Evolutionary conservation across 192 early-diverging fungal species (phyloP), one percentile per base, ranked within the genome.

Genomic region (Borealophlyctis nickersoniae): DNA sequence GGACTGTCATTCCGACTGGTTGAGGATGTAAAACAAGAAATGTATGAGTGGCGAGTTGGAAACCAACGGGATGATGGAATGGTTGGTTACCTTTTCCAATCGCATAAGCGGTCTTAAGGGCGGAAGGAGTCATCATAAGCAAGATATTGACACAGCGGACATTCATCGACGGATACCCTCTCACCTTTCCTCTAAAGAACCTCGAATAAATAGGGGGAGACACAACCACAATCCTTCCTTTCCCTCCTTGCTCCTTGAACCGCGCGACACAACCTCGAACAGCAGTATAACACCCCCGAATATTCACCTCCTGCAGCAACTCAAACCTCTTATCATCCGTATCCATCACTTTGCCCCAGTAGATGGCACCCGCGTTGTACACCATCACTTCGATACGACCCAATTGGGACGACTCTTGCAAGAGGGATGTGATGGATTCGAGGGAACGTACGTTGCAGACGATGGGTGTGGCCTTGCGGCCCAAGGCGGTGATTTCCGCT

Each of bases 301-400:
- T 45, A 45, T 45, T 45, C 39, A 45, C 39, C 39, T 67, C 34
- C 23, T 70, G 65, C 65, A 70, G 49, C 48, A 70, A 56, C 4
- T 64, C 39, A 23, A 51, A 75, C 50, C 59, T 29, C 49, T 73
- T 73, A 11, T 36, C 28, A 5, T 36, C 28, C 5, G 74, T 73
- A 1, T 74, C 59, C n/a, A 11, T 36, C 22, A 76, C 58, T 14
- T 27, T 52, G 13, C 56, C 60, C 70, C 74, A 73, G 24, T 26
- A 56, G 53, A 76, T 74, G 3, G 74, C 71, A 24, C 74, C 74
- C 16, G 74, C 39, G 33, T 76, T 76, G 56, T 74, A 76, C 45
- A 76, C 60, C 4, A 70, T 53, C 4, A 36, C 56, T 58, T 76
- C 74, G 22, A 76, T 51, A n/a, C 70, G 59, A 24, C 70, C 70